phyloP scores from a whole-genome alignment of 306 rosid species.

The Gynostemma pentaphyllum region DNA sequence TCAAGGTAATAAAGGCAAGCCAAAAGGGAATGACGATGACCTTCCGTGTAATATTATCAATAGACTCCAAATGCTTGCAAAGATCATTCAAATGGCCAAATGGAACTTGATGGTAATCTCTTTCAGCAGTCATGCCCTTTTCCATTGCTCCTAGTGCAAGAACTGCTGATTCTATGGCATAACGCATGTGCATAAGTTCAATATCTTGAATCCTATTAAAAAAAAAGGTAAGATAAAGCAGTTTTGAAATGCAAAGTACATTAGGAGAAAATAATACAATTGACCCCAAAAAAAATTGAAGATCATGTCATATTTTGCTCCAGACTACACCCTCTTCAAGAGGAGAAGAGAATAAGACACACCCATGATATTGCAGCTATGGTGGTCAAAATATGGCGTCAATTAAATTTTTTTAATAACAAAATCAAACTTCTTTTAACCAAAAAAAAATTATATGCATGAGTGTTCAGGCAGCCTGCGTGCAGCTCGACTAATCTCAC shows the following conservation, averaged over 20 bases:
- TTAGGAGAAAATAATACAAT: constrained; percentile 13
- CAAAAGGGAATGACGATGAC: constrained; percentile 31
- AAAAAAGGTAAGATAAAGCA: constrained; percentile 18
- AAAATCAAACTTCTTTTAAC: too few species aligned
- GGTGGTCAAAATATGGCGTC: background rate
- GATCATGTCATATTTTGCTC: background rate
- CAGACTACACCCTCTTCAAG: background rate
- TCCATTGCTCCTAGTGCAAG: constrained; percentile 88
- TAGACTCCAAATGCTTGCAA: constrained; percentile 77
- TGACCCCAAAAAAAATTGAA: constrained; percentile 1
- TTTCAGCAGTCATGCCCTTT: constrained; percentile 36
- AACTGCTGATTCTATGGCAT: constrained; percentile 79
- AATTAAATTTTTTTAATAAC: background rate
- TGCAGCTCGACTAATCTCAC: too few species aligned
- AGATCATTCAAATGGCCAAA: constrained; percentile 64
- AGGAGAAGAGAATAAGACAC: background rate
- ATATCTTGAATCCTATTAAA: constrained; percentile 73
- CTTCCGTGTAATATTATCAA: constrained; percentile 78
- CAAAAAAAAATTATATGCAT: too few species aligned
- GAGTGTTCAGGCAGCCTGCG: too few species aligned
- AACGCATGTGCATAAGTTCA: constrained; percentile 96
- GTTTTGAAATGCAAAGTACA: constrained; percentile 15
- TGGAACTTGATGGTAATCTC: constrained; percentile 39
- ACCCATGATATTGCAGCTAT: background rate
- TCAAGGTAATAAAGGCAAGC: constrained; percentile 13